Percentiles rank a stretch among this genome's conserved stretches.
Conservation (phyloP, 2,329 filamentous ascomycete species). For the Apiospora malaysiana region DNA sequence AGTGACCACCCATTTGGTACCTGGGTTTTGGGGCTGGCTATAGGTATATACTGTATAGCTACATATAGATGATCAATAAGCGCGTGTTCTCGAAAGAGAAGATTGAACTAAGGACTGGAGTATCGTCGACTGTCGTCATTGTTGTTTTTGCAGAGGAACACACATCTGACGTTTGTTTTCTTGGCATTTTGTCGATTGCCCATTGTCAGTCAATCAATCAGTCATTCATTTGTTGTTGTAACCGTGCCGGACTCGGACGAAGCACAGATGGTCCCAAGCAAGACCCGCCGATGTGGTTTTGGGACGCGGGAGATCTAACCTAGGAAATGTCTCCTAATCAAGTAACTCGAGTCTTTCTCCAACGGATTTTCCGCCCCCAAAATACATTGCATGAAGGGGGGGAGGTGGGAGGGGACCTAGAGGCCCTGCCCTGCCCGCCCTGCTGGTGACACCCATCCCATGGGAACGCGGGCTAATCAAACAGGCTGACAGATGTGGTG, state of each 20-base stretch:
- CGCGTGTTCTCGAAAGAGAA: no score
- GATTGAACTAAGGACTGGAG: no score
- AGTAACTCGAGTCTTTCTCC: slow-evolving; percentile 6
- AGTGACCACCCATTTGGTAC: not conserved
- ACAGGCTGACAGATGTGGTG: not conserved
- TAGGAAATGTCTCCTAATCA: slow-evolving; percentile 6
- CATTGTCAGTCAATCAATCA: not conserved
- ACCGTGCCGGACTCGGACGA: not conserved
- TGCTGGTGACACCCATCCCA: not conserved
- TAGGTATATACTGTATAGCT: not conserved
- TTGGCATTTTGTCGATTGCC: not conserved
- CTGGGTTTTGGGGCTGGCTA: not conserved
- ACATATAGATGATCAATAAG: not conserved
- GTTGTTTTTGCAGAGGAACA: not conserved
- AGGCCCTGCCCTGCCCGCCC: not conserved
- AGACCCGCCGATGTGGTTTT: slow-evolving; percentile 11
- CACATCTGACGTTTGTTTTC: not conserved
- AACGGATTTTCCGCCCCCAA: slow-evolving; percentile 8
- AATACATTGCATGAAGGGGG: not conserved
- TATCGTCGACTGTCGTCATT: not conserved
- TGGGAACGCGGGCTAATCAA: slow-evolving; percentile 13
- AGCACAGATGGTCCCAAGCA: not conserved
- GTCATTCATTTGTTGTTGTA: not conserved
- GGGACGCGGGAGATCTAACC: slow-evolving; percentile 8
- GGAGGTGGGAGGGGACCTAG: no score